Percentiles rank a stretch among this genome's conserved stretches.
Evolutionary conservation across 1,284 basidiomycete species (phyloP).

Genomic region (Dichomitus squalens): DNA sequence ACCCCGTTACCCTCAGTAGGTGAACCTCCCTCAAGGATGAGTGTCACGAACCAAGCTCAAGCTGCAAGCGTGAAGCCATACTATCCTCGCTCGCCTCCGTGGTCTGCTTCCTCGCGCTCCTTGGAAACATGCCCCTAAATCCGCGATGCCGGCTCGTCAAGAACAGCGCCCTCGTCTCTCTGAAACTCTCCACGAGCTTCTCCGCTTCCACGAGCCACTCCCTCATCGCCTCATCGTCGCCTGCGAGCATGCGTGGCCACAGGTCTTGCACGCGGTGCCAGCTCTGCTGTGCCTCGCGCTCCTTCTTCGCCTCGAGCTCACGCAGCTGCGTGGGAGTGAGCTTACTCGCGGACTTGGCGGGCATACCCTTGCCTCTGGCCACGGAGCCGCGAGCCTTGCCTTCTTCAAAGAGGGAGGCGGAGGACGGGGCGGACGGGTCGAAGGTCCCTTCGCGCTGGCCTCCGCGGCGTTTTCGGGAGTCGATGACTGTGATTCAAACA

Average conservation of each 20-base stretch:
- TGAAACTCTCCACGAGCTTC: slow-evolving; percentile 85
- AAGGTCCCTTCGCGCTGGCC: slow-evolving; percentile 26
- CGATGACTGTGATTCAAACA: slow-evolving; percentile 52
- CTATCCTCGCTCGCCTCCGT: slow-evolving; percentile 70
- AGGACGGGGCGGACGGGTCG: slow-evolving; percentile 28
- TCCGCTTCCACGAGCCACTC: slow-evolving; percentile 87
- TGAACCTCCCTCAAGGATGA: background rate
- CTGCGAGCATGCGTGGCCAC: slow-evolving; percentile 43
- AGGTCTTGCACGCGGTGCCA: slow-evolving; percentile 52
- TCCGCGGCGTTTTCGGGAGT: slow-evolving; percentile 58
- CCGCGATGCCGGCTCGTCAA: slow-evolving; percentile 57
- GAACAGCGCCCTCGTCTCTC: slow-evolving; percentile 85
- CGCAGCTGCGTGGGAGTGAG: slow-evolving; percentile 56
- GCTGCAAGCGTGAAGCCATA: slow-evolving; percentile 75
- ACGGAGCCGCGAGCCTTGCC: slow-evolving; percentile 20
- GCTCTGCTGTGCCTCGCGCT: slow-evolving; percentile 57
- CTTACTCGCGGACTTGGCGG: slow-evolving; percentile 39
- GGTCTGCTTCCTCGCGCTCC: slow-evolving; percentile 43
- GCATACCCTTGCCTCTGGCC: slow-evolving; percentile 31
- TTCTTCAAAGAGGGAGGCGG: slow-evolving; percentile 63
- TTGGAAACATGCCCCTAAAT: slow-evolving; percentile 71
- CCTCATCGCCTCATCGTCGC: slow-evolving; percentile 46
- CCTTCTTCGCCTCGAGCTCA: slow-evolving; percentile 63
- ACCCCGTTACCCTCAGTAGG: background rate
- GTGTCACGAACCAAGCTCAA: slow-evolving; percentile 64